Conservation (phyloP, 176 grass and related monocot genomes). For the Hordeum vulgare region DNA sequence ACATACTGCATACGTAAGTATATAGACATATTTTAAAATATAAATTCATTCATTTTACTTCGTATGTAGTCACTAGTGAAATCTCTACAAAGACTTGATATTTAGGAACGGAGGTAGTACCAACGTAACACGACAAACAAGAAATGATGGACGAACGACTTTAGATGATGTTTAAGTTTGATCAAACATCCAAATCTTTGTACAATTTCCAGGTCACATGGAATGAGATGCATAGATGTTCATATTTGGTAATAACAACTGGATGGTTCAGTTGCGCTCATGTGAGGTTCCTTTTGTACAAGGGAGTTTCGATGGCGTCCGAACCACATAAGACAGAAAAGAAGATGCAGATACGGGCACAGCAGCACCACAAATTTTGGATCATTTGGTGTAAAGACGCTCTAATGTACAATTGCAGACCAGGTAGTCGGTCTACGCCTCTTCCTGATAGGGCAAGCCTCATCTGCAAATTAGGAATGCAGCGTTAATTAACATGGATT, state of each 20-base stretch:
- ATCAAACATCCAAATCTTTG: not conserved
- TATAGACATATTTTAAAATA: no score
- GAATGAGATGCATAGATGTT: not conserved
- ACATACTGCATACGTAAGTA: no score
- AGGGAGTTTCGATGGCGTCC: constrained; percentile 26
- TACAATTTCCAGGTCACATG: not conserved
- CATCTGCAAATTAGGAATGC: constrained; percentile 35
- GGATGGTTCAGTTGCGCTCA: constrained; percentile 30
- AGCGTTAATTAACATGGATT: constrained; percentile 7
- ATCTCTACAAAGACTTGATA: no score
- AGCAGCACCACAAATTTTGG: constrained; percentile 28
- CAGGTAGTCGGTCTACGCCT: not conserved
- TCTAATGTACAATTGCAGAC: constrained; percentile 36
- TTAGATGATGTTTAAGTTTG: not conserved
- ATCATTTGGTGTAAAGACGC: constrained; percentile 20
- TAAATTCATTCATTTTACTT: no score
- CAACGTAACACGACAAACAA: no score
- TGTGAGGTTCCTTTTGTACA: constrained; percentile 66
- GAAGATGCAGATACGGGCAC: constrained; percentile 23
- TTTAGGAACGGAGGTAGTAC: no score
- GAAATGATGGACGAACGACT: not conserved
- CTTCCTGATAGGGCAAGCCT: constrained; percentile 1
- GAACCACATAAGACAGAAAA: constrained; percentile 4
- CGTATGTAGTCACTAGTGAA: no score
- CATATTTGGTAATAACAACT: not conserved